Conservation (phyloP, 2,329 filamentous ascomycete genomes). For the Aaosphaeria arxii region DNA sequence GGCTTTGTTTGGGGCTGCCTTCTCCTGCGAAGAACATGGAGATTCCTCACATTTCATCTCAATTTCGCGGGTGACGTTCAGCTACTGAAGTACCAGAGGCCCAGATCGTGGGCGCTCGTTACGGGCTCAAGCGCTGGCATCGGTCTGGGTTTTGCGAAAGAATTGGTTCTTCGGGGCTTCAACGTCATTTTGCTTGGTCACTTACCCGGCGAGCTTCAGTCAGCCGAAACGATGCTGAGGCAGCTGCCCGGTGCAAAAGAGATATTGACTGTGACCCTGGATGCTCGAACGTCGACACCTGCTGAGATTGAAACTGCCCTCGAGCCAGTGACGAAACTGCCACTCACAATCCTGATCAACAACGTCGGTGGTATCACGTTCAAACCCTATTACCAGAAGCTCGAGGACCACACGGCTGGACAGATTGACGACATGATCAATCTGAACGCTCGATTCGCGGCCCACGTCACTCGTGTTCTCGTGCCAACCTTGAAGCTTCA, state of each 20-base stretch:
- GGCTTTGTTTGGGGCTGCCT: too few relatives aligned
- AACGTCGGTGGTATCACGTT: constrained; percentile 4
- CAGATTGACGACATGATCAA: constrained; percentile 4
- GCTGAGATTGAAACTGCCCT: constrained; percentile 1
- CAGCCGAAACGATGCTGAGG: constrained; percentile 1
- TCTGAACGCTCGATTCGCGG: constrained; percentile 4
- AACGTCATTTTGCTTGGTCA: constrained; percentile 6
- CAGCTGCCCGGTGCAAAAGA: too few relatives aligned
- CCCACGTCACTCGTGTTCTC: constrained; percentile 3
- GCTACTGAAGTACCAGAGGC: too few relatives aligned
- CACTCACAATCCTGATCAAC: constrained; percentile 4
- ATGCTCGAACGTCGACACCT: constrained; percentile 1
- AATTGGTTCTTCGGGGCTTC: constrained; percentile 4
- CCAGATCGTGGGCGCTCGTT: constrained; percentile 2
- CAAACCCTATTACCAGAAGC: background rate
- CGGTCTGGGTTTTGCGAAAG: constrained; percentile 1
- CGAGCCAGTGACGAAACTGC: background rate
- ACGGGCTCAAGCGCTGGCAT: constrained; percentile 6
- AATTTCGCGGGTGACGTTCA: too few relatives aligned
- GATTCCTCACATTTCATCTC: too few relatives aligned
- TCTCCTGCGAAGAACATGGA: too few relatives aligned
- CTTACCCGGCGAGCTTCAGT: background rate
- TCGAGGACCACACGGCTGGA: background rate
- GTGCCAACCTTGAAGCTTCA: constrained; percentile 1
- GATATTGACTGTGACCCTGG: constrained; percentile 3